A percentile compares a stretch with the other conserved stretches of the same genome.
Evolutionary conservation across 2,329 filamentous ascomycete species (phyloP).

Genomic region (Colletotrichum chrysophilum): DNA sequence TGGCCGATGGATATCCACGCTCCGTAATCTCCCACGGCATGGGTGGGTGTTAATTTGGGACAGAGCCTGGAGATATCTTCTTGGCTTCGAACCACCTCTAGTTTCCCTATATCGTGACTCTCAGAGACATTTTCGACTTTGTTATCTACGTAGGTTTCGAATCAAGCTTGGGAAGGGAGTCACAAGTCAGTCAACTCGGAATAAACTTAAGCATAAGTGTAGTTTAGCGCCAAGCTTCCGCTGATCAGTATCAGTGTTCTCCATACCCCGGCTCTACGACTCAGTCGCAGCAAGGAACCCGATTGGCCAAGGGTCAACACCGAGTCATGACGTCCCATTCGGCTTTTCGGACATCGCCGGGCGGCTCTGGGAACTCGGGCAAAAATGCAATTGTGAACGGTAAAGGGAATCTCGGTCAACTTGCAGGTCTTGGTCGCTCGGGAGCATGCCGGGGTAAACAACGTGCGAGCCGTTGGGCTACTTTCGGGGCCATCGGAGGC

Average conservation of each 20-base stretch:
- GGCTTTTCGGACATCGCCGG: background rate
- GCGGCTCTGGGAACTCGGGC: background rate
- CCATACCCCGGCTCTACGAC: background rate
- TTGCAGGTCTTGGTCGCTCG: background rate
- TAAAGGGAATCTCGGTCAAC: background rate
- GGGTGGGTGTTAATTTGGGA: background rate
- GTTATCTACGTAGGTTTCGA: background rate
- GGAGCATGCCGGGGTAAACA: background rate
- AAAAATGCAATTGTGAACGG: background rate
- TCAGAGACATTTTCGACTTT: background rate
- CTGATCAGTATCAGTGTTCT: background rate
- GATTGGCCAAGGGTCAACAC: background rate
- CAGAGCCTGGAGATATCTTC: background rate
- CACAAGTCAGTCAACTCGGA: background rate
- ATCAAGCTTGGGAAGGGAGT: background rate
- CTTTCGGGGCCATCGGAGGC: background rate
- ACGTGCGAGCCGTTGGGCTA: background rate
- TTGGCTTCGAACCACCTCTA: background rate
- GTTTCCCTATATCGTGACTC: background rate
- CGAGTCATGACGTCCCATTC: slow-evolving; percentile 5
- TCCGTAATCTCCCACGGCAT: background rate
- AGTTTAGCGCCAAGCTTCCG: background rate
- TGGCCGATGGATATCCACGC: background rate
- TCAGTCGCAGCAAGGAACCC: background rate
- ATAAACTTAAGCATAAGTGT: background rate